A percentile compares a stretch with the other conserved stretches of the same genome.
phyloP scores from a whole-genome alignment of 179 eudicot species.

The Spinacia oleracea region DNA sequence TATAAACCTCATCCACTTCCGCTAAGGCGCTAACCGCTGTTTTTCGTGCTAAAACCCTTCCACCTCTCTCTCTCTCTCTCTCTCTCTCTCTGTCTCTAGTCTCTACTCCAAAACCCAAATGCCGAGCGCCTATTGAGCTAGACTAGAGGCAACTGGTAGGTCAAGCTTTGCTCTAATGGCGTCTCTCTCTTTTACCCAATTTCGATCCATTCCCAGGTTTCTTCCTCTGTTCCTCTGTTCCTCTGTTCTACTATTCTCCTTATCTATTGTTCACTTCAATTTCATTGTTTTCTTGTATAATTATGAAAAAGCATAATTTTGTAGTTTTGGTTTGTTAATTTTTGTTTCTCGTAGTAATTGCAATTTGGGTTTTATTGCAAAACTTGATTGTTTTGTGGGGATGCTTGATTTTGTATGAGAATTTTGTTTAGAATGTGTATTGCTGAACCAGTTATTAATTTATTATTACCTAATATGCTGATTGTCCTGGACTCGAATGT shows the following conservation, averaged over 20 bases:
- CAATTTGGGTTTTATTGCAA: conserved; percentile 12
- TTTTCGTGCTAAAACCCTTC: background rate
- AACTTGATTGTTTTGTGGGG: background rate
- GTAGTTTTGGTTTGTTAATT: background rate
- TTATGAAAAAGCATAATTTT: background rate
- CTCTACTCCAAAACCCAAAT: conserved; percentile 27
- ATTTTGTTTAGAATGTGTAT: background rate
- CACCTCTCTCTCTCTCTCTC: conserved; percentile 11
- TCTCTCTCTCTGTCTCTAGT: conserved; percentile 11
- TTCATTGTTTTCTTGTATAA: background rate
- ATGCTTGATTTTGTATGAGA: background rate
- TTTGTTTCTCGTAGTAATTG: background rate
- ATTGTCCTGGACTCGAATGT: background rate
- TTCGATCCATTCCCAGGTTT: conserved; percentile 51
- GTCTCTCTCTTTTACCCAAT: conserved; percentile 50
- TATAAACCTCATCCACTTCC: too few relatives aligned
- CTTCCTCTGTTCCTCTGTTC: too few relatives aligned
- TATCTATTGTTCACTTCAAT: conserved; percentile 11
- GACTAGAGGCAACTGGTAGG: background rate
- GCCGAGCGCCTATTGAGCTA: background rate
- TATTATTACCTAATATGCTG: background rate
- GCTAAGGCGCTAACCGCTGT: too few relatives aligned
- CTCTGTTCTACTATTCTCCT: background rate
- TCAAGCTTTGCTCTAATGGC: conserved; percentile 37
- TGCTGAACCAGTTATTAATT: background rate